Conservation (phyloP, 495 filamentous ascomycete genomes). For the Tuber magnatum region DNA sequence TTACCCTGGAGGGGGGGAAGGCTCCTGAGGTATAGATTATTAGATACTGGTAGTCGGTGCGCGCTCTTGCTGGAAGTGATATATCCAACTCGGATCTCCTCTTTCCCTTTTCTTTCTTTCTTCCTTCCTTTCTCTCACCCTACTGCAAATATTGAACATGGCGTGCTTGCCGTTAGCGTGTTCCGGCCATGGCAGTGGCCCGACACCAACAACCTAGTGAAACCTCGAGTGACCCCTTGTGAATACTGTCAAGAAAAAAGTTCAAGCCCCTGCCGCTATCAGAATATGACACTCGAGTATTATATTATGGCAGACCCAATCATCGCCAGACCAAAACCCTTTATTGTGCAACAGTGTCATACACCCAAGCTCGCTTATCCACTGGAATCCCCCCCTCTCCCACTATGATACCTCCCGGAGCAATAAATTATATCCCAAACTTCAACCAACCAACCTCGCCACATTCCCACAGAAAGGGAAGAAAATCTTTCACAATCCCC, state of each 20-base stretch:
- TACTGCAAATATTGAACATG: background rate
- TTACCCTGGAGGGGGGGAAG: conserved; percentile 23
- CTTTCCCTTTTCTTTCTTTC: background rate
- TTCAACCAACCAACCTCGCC: background rate
- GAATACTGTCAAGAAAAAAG: background rate
- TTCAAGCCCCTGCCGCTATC: background rate
- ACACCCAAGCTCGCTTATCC: background rate
- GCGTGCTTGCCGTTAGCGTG: background rate
- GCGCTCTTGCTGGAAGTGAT: background rate
- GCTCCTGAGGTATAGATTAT: conserved; percentile 13
- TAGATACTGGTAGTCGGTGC: no score
- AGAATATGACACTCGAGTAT: background rate
- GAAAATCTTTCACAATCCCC: background rate
- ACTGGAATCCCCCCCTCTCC: background rate
- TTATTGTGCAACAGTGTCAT: background rate
- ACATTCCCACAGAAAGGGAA: background rate
- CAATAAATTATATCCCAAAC: background rate
- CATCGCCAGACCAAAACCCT: background rate
- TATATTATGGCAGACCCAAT: background rate
- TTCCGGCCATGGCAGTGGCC: background rate
- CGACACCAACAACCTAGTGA: background rate
- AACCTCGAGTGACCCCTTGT: background rate
- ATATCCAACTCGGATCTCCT: background rate
- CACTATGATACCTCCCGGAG: no score
- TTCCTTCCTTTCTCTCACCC: background rate